Base-by-base conservation (phyloP, 2,329 filamentous ascomycete genomes). In the Emericellopsis atlantica region DNA sequence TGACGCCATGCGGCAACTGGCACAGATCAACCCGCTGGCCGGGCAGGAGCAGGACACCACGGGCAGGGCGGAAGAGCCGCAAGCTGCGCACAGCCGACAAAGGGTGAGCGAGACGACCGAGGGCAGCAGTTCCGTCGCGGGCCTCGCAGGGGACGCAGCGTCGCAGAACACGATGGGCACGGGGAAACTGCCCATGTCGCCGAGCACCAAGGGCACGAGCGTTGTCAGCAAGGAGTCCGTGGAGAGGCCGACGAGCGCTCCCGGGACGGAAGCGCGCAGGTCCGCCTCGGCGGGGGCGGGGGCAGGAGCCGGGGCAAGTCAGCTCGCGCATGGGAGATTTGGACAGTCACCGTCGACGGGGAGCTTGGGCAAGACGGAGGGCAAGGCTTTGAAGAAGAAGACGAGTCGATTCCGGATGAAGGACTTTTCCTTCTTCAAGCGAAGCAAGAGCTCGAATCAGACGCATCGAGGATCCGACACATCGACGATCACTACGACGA, bases 151-250 rank as follows among this genome's bases (percentile, higher is more conserved):
- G 9, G 76, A 80, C 49, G 79, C 75, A 73, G 70, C 72, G 3
- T 77, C 73, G 4, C 75, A 79, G 48, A 73, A 70, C 5, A 80
- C 76, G 12, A 79, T 74, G 49, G 75, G 74, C 2, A 79, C 75
- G 2, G 70, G 74, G 39, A 79, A 77, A 57, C 71, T 78, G 69
- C 74, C 76, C 4, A 59, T 79, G 31, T 80, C 76, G 21, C 77
- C 77, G 3, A 80, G 76, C 53, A 81, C 77, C 3, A 69, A 77
- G 51, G 77, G 76, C 32, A 81, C 77, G 15, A 81, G 76, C 55
- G 75, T 81, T 46, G 69, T 76, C 48, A 80, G 76, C 56, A 67
- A 68, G 41, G 73, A 77, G 35, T 77, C 74, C 7, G 51, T 69
- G 41, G 74, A 77, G 37, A 66, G 66, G 15, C 64, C 65, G 4